Evolutionary conservation across 768 basidiomycete species (phyloP), one percentile per base, ranked within the genome.

Genomic region (Amanita polypyramis): DNA sequence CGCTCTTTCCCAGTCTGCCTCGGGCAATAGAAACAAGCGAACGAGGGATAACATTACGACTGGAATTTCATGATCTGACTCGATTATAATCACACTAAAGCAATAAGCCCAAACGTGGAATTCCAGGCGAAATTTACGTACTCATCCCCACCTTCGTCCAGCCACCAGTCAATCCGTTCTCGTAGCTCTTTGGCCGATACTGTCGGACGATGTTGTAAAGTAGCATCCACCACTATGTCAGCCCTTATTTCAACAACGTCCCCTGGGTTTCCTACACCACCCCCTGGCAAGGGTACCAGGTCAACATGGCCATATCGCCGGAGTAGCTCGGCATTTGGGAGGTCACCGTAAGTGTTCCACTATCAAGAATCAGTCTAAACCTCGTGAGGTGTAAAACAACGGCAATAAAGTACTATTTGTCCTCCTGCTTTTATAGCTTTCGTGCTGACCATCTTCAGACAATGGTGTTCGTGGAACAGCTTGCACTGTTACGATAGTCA

Each of bases 311-410:
- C 96, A 58, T 95, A 98, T 48, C 88, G 79, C 37, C 96, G 79
- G n/a, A 99, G 74, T 6, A 99, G 76, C 55, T 94, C 94, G 5
- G 87, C 78, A 59, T 98, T 98, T 4, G 95, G 91, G 1, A 80
- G 83, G 58, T 94, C 87, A 21, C 85, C 90, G 61, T 98, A 99
- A 0, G 95, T 97, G 62, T 98, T 98, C 79, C 83, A 92, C 91
- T 94, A 55, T 41, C 30, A 43, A 17, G 17, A 36, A 23, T 17
- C 25, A 17, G 25, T 50, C 23, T 51, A 36, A 52, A 43, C 49
- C 25, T 27, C 25, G 45, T 52, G 39, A 37, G 21, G 45, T 52
- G 43, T 29, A 17, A 30, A 42, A 27, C 20, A 33, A 30, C 40
- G 35, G 20, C 35, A n/a, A 45, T 42, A 34, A 67, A 82, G 55